These are phyloP conservation scores for Saccharum spontaneum DNA, from an alignment of 176 grass and related monocot species.

Conservation along the genomic window DNA sequence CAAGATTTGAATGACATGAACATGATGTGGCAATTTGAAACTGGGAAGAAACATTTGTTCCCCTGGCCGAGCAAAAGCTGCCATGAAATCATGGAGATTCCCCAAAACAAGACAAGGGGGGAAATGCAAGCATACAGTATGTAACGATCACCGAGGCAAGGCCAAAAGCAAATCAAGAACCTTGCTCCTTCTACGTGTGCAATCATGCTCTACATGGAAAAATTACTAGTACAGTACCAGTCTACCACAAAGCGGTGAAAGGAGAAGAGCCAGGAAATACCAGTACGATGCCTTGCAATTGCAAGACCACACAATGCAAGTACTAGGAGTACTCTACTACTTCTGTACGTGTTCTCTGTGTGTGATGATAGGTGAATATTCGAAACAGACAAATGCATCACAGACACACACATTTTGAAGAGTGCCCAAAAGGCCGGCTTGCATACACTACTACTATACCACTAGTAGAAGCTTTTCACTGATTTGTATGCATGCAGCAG, in stretches of 20 bases:
- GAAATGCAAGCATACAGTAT: slow-evolving; percentile 25
- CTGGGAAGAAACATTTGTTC: not conserved
- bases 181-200: slow-evolving; percentile 13
- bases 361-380: not conserved
- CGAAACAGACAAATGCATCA: not conserved
- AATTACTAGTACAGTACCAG: too few relatives aligned
- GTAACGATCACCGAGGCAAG: slow-evolving; percentile 13
- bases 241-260: not conserved
- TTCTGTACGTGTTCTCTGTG: not conserved
- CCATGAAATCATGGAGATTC: slow-evolving; percentile 53
- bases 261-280: not conserved
- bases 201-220: slow-evolving; percentile 32
- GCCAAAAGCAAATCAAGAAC: slow-evolving; percentile 19
- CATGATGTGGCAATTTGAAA: slow-evolving; percentile 32
- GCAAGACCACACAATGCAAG: not conserved
- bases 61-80: slow-evolving; percentile 14
- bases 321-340: not conserved
- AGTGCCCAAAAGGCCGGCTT: not conserved
- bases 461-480: slow-evolving; percentile 1
- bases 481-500: slow-evolving; percentile 7
- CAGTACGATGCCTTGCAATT: not conserved
- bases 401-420: not conserved
- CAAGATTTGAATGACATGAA: not conserved
- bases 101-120: slow-evolving; percentile 36
- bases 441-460: not conserved